These are phyloP conservation scores for Umbilicaria muhlenbergii DNA, from an alignment of 495 filamentous ascomycete genomes.

Conservation along the genomic window DNA sequence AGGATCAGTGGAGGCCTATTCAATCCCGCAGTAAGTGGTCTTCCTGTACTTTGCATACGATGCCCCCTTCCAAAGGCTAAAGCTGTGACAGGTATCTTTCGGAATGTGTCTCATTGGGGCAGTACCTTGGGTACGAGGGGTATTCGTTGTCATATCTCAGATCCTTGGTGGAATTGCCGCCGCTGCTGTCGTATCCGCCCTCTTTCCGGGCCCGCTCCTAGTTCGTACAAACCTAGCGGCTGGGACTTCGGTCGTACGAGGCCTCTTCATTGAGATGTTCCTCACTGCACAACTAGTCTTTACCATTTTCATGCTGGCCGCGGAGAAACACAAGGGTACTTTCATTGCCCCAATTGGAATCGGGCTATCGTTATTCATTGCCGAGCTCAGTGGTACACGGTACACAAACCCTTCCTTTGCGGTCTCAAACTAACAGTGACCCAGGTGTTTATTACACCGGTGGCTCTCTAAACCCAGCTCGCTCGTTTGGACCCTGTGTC, in stretches of 20 bases:
- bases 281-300: slow-evolving; percentile 36
- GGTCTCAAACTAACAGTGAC: background rate
- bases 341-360: slow-evolving; percentile 26
- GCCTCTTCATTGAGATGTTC: slow-evolving; percentile 41
- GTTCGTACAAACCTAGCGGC: slow-evolving; percentile 27
- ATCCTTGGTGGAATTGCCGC: slow-evolving; percentile 42
- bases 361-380: slow-evolving; percentile 35
- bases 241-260: slow-evolving; percentile 29
- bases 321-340: slow-evolving; percentile 35
- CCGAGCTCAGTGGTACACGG: slow-evolving; percentile 21
- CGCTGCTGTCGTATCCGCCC: slow-evolving; percentile 30
- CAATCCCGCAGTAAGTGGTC: slow-evolving; percentile 39
- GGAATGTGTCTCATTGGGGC: slow-evolving; percentile 38
- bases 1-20: slow-evolving; percentile 49
- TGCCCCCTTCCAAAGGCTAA: background rate
- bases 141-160: slow-evolving; percentile 38
- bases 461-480: slow-evolving; percentile 37
- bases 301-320: slow-evolving; percentile 40
- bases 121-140: slow-evolving; percentile 29
- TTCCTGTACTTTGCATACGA: background rate
- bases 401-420: background rate
- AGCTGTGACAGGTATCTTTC: slow-evolving; percentile 17
- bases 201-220: slow-evolving; percentile 34
- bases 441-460: slow-evolving; percentile 43
- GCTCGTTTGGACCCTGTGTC: slow-evolving; percentile 22